These are phyloP conservation scores for Crithidia acanthocephali DNA, from an alignment of 208 protist species.

Conservation along the genomic window DNA sequence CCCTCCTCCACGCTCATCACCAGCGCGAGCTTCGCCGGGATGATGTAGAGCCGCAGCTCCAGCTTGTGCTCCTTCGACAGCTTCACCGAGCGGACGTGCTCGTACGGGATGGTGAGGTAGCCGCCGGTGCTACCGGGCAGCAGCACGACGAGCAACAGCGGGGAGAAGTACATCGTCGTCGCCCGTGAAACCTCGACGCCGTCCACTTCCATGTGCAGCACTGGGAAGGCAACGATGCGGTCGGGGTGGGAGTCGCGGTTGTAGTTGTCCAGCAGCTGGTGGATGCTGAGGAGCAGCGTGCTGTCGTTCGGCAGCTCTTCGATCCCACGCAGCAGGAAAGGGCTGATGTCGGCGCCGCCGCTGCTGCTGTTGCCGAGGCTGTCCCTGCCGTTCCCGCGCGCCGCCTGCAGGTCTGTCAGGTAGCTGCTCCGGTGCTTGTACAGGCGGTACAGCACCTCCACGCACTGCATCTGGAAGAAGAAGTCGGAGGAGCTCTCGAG, in stretches of 20 bases:
- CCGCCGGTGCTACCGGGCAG: slow-evolving; percentile 58
- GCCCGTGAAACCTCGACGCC: slow-evolving; percentile 60
- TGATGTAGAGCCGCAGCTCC: slow-evolving; percentile 64
- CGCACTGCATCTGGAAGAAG: slow-evolving; percentile 92
- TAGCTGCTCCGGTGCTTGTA: slow-evolving; percentile 61
- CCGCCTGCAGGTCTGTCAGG: slow-evolving; percentile 34
- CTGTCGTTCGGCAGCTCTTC: slow-evolving; percentile 75
- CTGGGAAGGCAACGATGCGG: slow-evolving; percentile 51
- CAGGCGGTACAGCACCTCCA: slow-evolving; percentile 83
- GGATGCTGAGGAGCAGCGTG: slow-evolving; percentile 69
- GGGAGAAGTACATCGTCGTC: slow-evolving; percentile 86
- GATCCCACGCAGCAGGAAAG: slow-evolving; percentile 62
- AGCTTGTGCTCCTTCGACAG: slow-evolving; percentile 77
- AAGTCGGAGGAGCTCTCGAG: slow-evolving; percentile 68
- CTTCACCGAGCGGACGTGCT: slow-evolving; percentile 85
- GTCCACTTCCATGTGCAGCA: slow-evolving; percentile 61
- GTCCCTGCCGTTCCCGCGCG: too few species aligned
- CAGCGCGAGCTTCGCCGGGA: slow-evolving; percentile 62
- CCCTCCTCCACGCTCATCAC: slow-evolving; percentile 51
- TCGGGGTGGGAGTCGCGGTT: slow-evolving; percentile 52
- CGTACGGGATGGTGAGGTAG: slow-evolving; percentile 87
- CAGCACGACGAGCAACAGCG: slow-evolving; percentile 67
- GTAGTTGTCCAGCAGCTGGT: slow-evolving; percentile 69
- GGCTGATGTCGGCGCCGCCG: slow-evolving; percentile 32
- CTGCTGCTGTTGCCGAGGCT: too few species aligned